Evolutionary conservation across 768 basidiomycete genomes (phyloP).

Genomic region (Russula emetica): DNA sequence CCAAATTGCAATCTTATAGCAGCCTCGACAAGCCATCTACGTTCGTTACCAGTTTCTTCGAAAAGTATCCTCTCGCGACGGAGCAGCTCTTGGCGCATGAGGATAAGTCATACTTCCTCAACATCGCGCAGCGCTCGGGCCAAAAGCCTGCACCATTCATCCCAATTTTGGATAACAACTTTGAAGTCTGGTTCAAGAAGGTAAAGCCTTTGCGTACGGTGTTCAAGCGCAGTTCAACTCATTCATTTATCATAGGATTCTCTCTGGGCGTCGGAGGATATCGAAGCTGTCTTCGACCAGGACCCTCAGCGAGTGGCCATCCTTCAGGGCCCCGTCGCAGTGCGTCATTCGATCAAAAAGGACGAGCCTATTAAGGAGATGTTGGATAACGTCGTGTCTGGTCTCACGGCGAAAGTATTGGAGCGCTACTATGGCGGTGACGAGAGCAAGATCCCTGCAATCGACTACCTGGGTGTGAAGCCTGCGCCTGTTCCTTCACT

Average conservation of each 20-base stretch:
- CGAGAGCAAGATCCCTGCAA: conserved; percentile 61
- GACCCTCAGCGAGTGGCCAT: conserved; percentile 98
- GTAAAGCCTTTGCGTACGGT: conserved; percentile 38
- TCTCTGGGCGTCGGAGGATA: conserved; percentile 96
- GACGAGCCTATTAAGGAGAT: conserved; percentile 94
- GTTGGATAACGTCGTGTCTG: conserved; percentile 88
- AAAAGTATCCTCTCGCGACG: conserved; percentile 73
- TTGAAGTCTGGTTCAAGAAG: conserved; percentile 99
- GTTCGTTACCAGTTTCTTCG: conserved; percentile 81
- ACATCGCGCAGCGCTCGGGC: conserved; percentile 90
- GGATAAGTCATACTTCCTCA: conserved; percentile 93
- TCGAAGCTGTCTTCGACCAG: conserved; percentile 98
- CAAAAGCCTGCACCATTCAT: conserved; percentile 99
- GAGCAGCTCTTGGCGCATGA: conserved; percentile 88
- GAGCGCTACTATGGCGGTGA: conserved; percentile 76
- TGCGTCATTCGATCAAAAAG: conserved; percentile 77
- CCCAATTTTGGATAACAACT: conserved; percentile 85
- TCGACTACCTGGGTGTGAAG: conserved; percentile 77
- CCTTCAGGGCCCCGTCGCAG: conserved; percentile 94
- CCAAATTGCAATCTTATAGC: conserved; percentile 77
- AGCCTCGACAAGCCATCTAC: conserved; percentile 76
- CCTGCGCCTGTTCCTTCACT: conserved; percentile 43
- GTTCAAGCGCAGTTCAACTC: conserved; percentile 5
- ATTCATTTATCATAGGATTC: conserved; percentile 62
- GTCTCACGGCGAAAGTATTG: conserved; percentile 73